Percentiles rank a stretch among this genome's conserved stretches.
Evolutionary conservation across 306 rosid species (phyloP).

Genomic region (Vigna mungo): DNA sequence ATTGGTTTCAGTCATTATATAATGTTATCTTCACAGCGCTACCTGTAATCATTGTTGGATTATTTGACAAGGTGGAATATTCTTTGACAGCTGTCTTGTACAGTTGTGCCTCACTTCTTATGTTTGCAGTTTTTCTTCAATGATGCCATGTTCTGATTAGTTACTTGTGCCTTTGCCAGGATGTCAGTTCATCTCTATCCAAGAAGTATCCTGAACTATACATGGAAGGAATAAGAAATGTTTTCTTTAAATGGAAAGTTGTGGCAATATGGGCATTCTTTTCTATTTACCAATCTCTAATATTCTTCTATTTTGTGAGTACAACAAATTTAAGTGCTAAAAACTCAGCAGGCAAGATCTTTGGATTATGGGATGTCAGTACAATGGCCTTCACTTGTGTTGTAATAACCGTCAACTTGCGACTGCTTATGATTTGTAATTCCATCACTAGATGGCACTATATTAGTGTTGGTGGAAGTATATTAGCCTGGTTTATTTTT

Average conservation of each 20-base stretch:
- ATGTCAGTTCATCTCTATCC: constrained; percentile 91
- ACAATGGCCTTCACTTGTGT: constrained; percentile 96
- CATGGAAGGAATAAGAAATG: constrained; percentile 84
- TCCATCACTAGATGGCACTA: constrained; percentile 93
- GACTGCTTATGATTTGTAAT: constrained; percentile 86
- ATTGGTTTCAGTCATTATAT: constrained; percentile 92
- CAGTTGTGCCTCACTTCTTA: constrained; percentile 27
- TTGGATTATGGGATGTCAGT: constrained; percentile 96
- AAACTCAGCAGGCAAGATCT: constrained; percentile 72
- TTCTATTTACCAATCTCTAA: constrained; percentile 86
- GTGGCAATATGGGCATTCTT: constrained; percentile 91
- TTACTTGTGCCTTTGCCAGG: constrained; percentile 62
- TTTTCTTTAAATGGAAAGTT: constrained; percentile 89
- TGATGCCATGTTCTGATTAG: constrained; percentile 40
- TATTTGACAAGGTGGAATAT: constrained; percentile 82
- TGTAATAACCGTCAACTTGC: constrained; percentile 85
- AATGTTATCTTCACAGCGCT: constrained; percentile 95
- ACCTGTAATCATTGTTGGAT: constrained; percentile 93
- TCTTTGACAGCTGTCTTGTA: constrained; percentile 25
- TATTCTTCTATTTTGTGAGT: constrained; percentile 74
- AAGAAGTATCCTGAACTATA: constrained; percentile 94
- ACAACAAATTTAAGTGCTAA: constrained; percentile 61
- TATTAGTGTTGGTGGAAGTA: constrained; percentile 93
- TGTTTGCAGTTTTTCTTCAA: constrained; percentile 30
- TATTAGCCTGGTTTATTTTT: constrained; percentile 87